Base-by-base conservation (phyloP, 106 monocot species). In the Dendrobium officinale region DNA sequence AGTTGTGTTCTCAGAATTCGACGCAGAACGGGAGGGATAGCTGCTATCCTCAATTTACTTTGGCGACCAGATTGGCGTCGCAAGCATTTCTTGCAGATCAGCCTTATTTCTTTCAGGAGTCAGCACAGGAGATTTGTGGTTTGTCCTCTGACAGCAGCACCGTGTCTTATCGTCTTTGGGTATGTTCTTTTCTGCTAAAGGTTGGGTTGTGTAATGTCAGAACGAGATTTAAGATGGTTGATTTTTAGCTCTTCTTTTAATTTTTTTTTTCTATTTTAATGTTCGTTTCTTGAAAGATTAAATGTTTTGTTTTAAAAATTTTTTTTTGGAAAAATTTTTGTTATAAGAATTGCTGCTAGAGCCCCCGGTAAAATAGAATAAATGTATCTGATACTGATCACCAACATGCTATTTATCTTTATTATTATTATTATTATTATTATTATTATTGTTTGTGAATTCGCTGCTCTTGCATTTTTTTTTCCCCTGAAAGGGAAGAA, bases 141-240 rank as follows among this genome's bases (percentile, higher is more conserved):
- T 40, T 77, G 29, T 59, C 81, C 33, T 47, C 67, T 4, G 83
- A 88, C 80, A 66, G 85, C n/a, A 83, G 77, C 16, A 83, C 85
- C 31, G 88, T 88, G 27, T 89, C 94, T 19, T 89, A 91, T 74
- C 83, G 90, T 4, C 88, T 91, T n/a, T 94, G 94, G 91, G 91
- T 91, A 84, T 33, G 85, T 75, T 79, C 2, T 20, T 20, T 51
- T 70, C 45, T 16, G 0, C 49, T 17, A 5, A 26, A 15, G 27
- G 16, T 7, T 41, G 47, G 64, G 24, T 66, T 27, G 42, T 67
- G 20, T 31, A 10, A 7, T 61, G 13, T 9, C 5, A 58, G n/a
- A 58, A 45, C 29, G 18, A 37, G 64, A 59, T 27, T 45, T 67
- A 15, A 22, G 45, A 75, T 45, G 2, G 42, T 13, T 15, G 51